Evolutionary conservation across 2,329 filamentous ascomycete genomes (phyloP).

Genomic region (Fusarium pseudoanthophilum): DNA sequence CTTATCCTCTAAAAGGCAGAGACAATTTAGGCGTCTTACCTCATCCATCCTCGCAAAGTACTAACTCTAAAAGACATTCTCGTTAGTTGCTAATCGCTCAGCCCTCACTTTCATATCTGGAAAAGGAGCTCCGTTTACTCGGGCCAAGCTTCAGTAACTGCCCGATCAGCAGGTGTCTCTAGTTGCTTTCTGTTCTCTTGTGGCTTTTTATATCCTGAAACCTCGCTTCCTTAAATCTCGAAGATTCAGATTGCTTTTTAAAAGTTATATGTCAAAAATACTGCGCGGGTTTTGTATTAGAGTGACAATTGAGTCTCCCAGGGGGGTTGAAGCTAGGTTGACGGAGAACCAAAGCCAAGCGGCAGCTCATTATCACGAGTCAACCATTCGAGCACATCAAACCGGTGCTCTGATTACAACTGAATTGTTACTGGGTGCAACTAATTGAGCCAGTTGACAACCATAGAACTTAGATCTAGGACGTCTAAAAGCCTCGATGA

Average conservation of each 20-base stretch:
- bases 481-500: not conserved
- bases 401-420: rapidly evolving
- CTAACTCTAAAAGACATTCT: rapidly evolving
- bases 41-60: not conserved
- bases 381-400: not conserved
- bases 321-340: not conserved
- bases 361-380: too few relatives aligned
- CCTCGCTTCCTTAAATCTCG: not conserved
- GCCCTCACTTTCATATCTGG: not conserved
- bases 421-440: rapidly evolving
- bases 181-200: not conserved
- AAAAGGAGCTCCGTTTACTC: not conserved
- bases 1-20: not conserved
- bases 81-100: too few relatives aligned
- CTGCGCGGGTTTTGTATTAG: not conserved
- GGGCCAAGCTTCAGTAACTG: not conserved
- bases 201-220: not conserved
- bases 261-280: too few relatives aligned
- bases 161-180: not conserved
- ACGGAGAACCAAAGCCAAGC: not conserved
- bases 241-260: not conserved
- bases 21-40: not conserved
- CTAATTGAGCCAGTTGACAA: not conserved
- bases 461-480: not conserved
- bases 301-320: not conserved